A percentile compares a stretch with the other conserved stretches of the same genome.
Conservation (phyloP, 1,139 yeast species). For the Zygosaccharomyces sapae region DNA sequence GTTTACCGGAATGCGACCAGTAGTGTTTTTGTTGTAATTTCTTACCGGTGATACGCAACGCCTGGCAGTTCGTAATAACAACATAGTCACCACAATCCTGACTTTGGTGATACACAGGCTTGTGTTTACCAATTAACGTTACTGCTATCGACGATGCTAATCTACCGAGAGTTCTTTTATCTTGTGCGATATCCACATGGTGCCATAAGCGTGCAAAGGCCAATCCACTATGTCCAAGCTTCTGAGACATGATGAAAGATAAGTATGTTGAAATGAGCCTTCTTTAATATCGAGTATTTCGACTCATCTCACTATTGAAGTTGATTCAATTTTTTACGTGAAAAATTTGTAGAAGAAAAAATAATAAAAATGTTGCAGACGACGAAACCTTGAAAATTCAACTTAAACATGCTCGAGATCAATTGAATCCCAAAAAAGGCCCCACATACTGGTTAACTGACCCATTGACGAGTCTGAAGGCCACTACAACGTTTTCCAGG, state of each 20-base stretch:
- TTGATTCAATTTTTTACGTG: conserved; percentile 1
- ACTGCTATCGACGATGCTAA: conserved; percentile 84
- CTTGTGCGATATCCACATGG: conserved; percentile 86
- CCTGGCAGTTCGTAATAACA: conserved; percentile 88
- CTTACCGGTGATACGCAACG: conserved; percentile 74
- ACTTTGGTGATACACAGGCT: conserved; percentile 73
- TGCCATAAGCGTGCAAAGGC: conserved; percentile 93
- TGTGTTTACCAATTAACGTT: conserved; percentile 91
- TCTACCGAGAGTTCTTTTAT: conserved; percentile 83
- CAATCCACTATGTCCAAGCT: conserved; percentile 49
- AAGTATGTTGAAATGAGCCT: not conserved
- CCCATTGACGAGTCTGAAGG: not conserved
- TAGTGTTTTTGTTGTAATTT: conserved; percentile 80
- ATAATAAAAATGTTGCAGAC: conserved; percentile 5
- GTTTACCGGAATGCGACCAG: conserved; percentile 86
- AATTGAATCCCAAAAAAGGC: not conserved
- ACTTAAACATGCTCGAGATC: conserved; percentile 1
- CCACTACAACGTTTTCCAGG: not conserved
- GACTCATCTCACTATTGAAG: not conserved
- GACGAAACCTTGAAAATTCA: conserved; percentile 6
- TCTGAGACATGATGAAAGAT: conserved; percentile 31
- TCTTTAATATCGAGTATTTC: not conserved
- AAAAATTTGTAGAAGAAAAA: not conserved
- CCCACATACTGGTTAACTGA: not conserved
- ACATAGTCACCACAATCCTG: conserved; percentile 95